A percentile compares a stretch with the other conserved stretches of the same genome.
phyloP scores from a whole-genome alignment of 805 yeast species.

The Cyberlindnera xylosilytica region DNA sequence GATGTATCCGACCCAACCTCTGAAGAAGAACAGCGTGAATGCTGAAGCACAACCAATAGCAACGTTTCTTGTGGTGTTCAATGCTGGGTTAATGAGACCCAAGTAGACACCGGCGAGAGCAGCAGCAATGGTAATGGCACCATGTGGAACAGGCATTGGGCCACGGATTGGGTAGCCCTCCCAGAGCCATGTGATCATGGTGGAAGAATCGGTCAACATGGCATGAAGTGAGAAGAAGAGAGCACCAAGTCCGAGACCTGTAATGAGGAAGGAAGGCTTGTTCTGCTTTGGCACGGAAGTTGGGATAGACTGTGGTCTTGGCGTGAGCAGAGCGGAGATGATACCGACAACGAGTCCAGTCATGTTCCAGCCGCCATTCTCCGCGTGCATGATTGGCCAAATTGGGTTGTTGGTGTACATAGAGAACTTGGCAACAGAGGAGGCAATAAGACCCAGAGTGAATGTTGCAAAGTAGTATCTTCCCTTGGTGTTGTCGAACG shows the following conservation, averaged over 20 bases:
- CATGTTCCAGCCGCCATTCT: slow-evolving; percentile 83
- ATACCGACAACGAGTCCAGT: slow-evolving; percentile 65
- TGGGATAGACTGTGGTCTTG: slow-evolving; percentile 23
- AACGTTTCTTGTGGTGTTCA: slow-evolving; percentile 33
- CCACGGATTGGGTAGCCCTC: slow-evolving; percentile 85
- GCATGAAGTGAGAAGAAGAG: slow-evolving; percentile 70
- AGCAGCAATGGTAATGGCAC: slow-evolving; percentile 59
- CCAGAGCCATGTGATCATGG: slow-evolving; percentile 95
- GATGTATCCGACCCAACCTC: slow-evolving; percentile 68
- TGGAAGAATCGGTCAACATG: slow-evolving; percentile 77
- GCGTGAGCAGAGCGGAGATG: slow-evolving; percentile 61
- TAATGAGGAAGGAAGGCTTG: slow-evolving; percentile 40
- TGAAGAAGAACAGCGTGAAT: slow-evolving; percentile 42
- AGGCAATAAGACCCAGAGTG: slow-evolving; percentile 65
- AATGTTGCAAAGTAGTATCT: slow-evolving; percentile 47
- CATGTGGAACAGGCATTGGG: slow-evolving; percentile 82
- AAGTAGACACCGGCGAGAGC: slow-evolving; percentile 55
- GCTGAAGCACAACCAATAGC: slow-evolving; percentile 43
- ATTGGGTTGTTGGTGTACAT: slow-evolving; percentile 86
- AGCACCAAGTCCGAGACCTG: slow-evolving; percentile 74
- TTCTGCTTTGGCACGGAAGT: background rate
- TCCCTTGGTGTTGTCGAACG: slow-evolving; percentile 21
- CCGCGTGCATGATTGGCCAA: slow-evolving; percentile 90
- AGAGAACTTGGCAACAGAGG: slow-evolving; percentile 73
- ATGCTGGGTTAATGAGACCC: slow-evolving; percentile 31